phyloP scores from a whole-genome alignment of 805 yeast species.

The Yamadazyma takamatsuzukensis region DNA sequence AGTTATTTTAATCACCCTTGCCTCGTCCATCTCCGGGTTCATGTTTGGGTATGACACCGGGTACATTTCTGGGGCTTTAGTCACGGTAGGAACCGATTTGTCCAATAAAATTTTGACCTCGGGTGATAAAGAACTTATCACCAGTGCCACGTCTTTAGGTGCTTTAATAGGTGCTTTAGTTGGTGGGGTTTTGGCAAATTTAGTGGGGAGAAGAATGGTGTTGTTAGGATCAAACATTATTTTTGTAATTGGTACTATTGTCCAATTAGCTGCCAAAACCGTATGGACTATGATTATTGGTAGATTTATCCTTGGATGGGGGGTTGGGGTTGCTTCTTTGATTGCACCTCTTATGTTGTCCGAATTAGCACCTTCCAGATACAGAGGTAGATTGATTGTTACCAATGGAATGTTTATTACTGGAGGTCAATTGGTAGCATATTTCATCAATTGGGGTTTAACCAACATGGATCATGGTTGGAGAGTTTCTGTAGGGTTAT shows the following conservation, averaged over 20 bases:
- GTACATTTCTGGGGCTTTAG: conserved; percentile 90
- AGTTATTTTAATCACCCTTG: conserved; percentile 65
- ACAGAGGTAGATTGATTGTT: conserved; percentile 88
- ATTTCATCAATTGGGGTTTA: conserved; percentile 89
- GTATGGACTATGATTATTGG: conserved; percentile 94
- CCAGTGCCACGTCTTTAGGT: conserved; percentile 93
- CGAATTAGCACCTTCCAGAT: conserved; percentile 88
- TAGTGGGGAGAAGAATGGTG: conserved; percentile 80
- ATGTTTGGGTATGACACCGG: conserved; percentile 99
- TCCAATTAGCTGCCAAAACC: conserved; percentile 76
- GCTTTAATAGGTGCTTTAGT: conserved; percentile 75
- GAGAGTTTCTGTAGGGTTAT: conserved; percentile 88
- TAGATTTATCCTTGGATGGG: conserved; percentile 90
- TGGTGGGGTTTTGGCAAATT: conserved; percentile 82
- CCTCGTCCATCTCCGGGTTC: conserved; percentile 89
- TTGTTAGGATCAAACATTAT: conserved; percentile 77
- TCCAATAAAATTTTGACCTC: conserved; percentile 53
- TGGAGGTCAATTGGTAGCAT: conserved; percentile 92
- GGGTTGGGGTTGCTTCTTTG: conserved; percentile 92
- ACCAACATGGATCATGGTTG: conserved; percentile 76
- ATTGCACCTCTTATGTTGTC: conserved; percentile 91
- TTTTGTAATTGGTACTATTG: conserved; percentile 78
- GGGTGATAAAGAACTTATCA: conserved; percentile 85
- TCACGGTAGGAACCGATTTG: conserved; percentile 76
- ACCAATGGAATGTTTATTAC: conserved; percentile 87